Percentiles rank a stretch among this genome's conserved stretches.
Conservation (phyloP, 208 protist genomes). For the Acanthamoeba sp. region DNA sequence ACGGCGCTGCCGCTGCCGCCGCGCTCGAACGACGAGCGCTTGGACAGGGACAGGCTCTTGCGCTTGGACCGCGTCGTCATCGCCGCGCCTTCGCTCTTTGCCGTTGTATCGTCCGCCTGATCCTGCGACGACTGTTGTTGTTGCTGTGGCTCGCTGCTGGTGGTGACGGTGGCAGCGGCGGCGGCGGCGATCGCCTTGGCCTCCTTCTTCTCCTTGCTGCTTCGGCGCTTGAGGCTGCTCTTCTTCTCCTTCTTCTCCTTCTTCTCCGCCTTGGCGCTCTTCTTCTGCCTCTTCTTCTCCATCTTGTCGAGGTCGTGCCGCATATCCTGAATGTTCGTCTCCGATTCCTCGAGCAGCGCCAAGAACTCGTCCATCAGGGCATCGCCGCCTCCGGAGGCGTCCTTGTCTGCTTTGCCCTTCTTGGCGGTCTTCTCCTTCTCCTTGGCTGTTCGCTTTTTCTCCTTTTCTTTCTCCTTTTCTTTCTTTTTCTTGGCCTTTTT, state of each 20-base stretch:
- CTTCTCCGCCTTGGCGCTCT: neutral
- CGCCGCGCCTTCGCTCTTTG: neutral
- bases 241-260: neutral
- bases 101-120: too few species aligned
- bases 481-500: neutral
- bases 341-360: constrained; percentile 12
- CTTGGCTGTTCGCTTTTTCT: neutral
- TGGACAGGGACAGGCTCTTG: neutral
- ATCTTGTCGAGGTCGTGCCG: constrained; percentile 3
- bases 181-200: neutral
- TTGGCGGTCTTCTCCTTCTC: neutral
- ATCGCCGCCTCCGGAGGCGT: neutral
- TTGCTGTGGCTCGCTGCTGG: neutral
- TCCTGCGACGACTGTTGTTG: neutral
- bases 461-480: neutral
- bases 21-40: neutral
- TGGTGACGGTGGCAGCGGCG: neutral
- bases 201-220: neutral
- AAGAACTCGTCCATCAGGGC: constrained; percentile 21
- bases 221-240: neutral
- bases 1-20: neutral
- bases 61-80: neutral
- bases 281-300: neutral
- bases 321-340: constrained; percentile 19
- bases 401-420: neutral